Evolutionary conservation across 2,329 filamentous ascomycete genomes (phyloP).

Genomic region (Periconia macrospinosa): DNA sequence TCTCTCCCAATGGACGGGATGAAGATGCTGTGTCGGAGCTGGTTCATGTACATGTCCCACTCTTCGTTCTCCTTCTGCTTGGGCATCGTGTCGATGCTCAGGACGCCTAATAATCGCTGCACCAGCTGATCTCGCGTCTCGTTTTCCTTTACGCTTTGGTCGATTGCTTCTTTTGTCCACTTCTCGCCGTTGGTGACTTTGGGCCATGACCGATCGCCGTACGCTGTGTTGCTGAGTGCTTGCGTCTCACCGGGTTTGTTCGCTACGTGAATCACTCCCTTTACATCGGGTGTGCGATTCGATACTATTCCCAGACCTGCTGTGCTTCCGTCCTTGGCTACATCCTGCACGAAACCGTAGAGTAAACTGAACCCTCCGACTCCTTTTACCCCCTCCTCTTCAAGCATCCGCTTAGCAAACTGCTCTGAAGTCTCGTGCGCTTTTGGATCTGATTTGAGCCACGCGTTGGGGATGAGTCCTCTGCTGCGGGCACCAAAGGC

Average conservation of each 20-base stretch:
- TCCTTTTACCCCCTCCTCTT: conserved; percentile 57
- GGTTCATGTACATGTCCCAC: conserved; percentile 58
- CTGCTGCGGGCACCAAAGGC: conserved; percentile 54
- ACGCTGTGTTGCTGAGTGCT: conserved; percentile 64
- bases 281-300: conserved; percentile 59
- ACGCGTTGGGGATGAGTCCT: conserved; percentile 63
- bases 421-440: conserved; percentile 47
- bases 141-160: conserved; percentile 44
- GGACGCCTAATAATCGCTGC: conserved; percentile 53
- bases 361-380: conserved; percentile 66
- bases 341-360: conserved; percentile 58
- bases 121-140: conserved; percentile 55
- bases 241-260: conserved; percentile 54
- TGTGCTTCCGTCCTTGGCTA: conserved; percentile 19
- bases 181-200: conserved; percentile 63
- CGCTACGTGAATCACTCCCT: conserved; percentile 56
- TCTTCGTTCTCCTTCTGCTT: conserved; percentile 51
- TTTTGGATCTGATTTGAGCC: conserved; percentile 49
- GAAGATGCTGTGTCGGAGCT: conserved; percentile 63
- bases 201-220: conserved; percentile 62
- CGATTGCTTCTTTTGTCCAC: conserved; percentile 54
- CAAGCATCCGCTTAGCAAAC: conserved; percentile 59
- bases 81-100: conserved; percentile 60
- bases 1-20: conserved; percentile 59
- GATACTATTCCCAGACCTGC: conserved; percentile 61